A percentile compares a stretch with the other conserved stretches of the same genome.
Evolutionary conservation across 345 rosid species (phyloP).

Genomic region (Citrus glauca): DNA sequence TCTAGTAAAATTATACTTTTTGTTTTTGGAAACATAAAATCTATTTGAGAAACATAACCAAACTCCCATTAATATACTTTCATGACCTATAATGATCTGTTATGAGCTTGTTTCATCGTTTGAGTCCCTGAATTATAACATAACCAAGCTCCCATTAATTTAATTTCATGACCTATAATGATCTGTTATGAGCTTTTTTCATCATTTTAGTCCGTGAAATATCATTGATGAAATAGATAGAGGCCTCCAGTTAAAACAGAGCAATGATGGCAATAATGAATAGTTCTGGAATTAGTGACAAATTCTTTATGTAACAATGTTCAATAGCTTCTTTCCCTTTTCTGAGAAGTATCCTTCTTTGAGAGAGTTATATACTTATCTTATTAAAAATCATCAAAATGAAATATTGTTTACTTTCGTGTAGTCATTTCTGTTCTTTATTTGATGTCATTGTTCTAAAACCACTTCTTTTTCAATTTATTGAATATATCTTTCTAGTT

Average conservation of each 20-base stretch:
- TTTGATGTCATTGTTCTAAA: not conserved
- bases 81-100: not conserved
- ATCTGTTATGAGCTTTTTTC: not conserved
- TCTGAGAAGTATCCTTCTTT: not conserved
- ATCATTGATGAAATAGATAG: no score
- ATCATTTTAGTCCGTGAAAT: not conserved
- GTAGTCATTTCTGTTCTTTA: not conserved
- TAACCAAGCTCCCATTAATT: not conserved
- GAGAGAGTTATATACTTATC: not conserved
- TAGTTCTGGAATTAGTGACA: not conserved
- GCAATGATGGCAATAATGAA: not conserved
- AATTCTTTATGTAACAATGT: not conserved
- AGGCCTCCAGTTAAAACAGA: not conserved
- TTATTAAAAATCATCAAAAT: not conserved
- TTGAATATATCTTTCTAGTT: no score
- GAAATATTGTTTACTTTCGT: no score
- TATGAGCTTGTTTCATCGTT: not conserved
- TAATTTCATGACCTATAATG: not conserved
- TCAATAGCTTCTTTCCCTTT: not conserved
- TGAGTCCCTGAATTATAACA: not conserved
- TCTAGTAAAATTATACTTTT: not conserved
- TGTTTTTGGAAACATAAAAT: no score
- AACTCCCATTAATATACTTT: not conserved
- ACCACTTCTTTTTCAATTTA: no score
- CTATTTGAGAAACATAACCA: not conserved